Conservation (phyloP, 495 filamentous ascomycete species). For the Lepidopterella palustris region DNA sequence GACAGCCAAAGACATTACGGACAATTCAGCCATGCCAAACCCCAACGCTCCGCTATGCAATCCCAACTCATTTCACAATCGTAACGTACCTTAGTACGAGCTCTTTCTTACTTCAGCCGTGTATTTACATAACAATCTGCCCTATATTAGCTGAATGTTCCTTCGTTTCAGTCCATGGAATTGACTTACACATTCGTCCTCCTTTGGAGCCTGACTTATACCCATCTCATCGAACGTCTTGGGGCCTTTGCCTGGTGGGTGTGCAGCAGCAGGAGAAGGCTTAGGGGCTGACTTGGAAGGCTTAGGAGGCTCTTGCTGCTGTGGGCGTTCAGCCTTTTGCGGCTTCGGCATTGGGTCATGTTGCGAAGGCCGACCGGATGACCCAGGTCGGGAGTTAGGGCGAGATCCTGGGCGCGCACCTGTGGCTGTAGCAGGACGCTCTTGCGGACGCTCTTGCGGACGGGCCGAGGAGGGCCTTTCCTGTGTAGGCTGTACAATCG, state of each 20-base stretch:
- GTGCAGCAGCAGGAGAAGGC: conserved; percentile 8
- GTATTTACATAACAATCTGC: conserved; percentile 56
- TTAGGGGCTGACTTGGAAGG: background rate
- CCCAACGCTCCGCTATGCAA: background rate
- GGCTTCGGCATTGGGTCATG: conserved; percentile 14
- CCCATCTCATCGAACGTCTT: conserved; percentile 99
- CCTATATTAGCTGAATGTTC: conserved; percentile 29
- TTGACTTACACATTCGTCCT: conserved; percentile 82
- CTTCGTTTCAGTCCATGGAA: background rate
- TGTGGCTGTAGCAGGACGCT: conserved; percentile 8
- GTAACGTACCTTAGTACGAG: background rate
- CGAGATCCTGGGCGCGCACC: conserved; percentile 12
- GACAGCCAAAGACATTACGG: background rate
- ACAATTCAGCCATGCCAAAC: background rate
- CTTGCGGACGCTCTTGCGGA: conserved; percentile 5
- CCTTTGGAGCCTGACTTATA: conserved; percentile 69
- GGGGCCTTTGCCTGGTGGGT: conserved; percentile 67
- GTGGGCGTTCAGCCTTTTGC: background rate
- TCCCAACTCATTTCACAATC: background rate
- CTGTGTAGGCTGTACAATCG: conserved; percentile 21
- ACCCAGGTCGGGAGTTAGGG: conserved; percentile 5
- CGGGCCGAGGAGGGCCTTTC: conserved; percentile 10
- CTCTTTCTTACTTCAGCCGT: background rate
- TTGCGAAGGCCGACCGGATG: conserved; percentile 12
- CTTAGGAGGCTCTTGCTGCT: background rate